Base-by-base conservation (phyloP, 306 rosid genomes). In the Fragaria vesca region DNA sequence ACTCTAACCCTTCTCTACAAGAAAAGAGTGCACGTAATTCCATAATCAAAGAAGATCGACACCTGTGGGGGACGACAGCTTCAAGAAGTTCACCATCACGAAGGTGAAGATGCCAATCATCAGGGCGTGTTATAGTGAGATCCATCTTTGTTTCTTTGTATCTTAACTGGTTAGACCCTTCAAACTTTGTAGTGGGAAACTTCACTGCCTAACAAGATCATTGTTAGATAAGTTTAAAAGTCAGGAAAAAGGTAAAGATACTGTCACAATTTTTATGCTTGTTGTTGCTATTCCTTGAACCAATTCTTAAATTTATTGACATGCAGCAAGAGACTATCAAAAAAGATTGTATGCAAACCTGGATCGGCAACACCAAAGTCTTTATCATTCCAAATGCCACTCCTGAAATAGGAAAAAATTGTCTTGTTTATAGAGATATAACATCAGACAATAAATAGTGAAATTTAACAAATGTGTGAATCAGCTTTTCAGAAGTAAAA, bases 21-120 rank as follows among this genome's bases (percentile, higher is more conserved):
- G 9, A 57, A 21, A 38, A 1, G 21, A n/a, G 16, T 26, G 40
- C 58, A 52, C 1, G 5, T 51, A 71, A 18, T 71, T 71, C 12
- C 13, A 36, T 68, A n/a, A 38, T 42, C 26, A 50, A 73, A n/a
- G 70, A 42, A 74, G 80, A 54, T 30, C 77, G 43, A 93, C 97
- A 93, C 97, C 96, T 90, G 87, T 88, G 89, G 79, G 90, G 86
- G 58, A 88, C 82, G 50, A 93, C 96, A 72, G 87, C 94, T 85
- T 90, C 71, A 70, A 93, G 93, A 76, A 93, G 89, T 36, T 86
- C 87, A 16, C 96, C 94, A 63, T 93, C 96, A 61, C 94, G 96
- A 80, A 93, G 97, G 80, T 93, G 97, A 76, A 91, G 94, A 81
- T 93, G 97, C 96, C 97, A 93, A 80, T 93, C 96, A 85, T 93